Base-by-base conservation (phyloP, 2,329 filamentous ascomycete genomes). In the Penicillium sp. region DNA sequence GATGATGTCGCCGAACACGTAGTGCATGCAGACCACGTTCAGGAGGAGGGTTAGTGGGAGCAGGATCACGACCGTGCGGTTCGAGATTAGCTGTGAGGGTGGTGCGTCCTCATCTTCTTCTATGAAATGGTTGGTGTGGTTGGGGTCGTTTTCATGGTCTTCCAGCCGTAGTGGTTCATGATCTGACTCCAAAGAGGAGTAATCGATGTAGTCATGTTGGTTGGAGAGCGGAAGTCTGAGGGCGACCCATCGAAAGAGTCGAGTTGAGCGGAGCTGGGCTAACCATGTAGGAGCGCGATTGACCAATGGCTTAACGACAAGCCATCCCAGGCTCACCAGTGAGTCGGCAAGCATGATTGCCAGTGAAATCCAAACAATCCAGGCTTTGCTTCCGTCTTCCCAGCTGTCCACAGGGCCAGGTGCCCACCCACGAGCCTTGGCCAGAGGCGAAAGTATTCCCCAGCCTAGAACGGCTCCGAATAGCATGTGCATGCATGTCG, bases 301-400 rank as follows among this genome's bases (percentile, higher is more conserved):
- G 18, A 88, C 70, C 0, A 88, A 58, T 0, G 90, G 88, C 3
- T 84, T 84, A 2, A 89, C 61, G 1, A 89, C 79, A 36, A 97
- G 82, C 79, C 92, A 92, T 1, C 89, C 86, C 9, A 99, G 83
- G 65, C 90, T 97, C 58, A 97, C 84, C 3, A 99, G 81, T 0
- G 93, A 91, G 73, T 99, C 94, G 19, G 91, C 90, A 23, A 99
- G 81, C 94, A 99, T 99, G 62, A 99, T 97, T 3, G 94, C 91
- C 26, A 99, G 78, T 29, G 91, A 96, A 2, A 96, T 82, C 94
- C 94, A 99, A 0, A 99, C 91, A 56, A 99, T 97, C 94, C 94
- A 99, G 34, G 93, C 94, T 75, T 97, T 97, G 71, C 91, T 96
- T 9, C 94, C 94, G 14, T 82, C 85, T 55, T 93, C 90, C 94